Base-by-base conservation (phyloP, 164 flowering plant species). In the Umbellularia californica region DNA sequence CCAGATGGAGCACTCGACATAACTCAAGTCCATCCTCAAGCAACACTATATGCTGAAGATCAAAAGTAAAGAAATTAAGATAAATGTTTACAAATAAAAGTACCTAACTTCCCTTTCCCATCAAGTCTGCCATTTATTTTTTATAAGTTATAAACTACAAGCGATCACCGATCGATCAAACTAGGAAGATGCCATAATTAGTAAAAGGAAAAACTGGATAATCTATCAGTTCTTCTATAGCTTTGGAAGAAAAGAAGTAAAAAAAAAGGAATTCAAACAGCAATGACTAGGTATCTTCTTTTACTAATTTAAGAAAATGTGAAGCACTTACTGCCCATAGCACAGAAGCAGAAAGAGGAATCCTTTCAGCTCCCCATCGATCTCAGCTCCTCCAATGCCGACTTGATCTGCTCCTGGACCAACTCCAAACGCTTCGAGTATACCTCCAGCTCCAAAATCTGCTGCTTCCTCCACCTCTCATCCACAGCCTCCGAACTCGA, bases 401-500 rank as follows among this genome's bases (percentile, higher is more conserved):
- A 79, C 79, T 86, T 87, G 65, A 95, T 88, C 81, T 93, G 97
- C 74, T 95, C 97, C 83, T 93, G 98, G 33, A 95, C 92, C 88
- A 95, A 78, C 72, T 95, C 98, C 79, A 95, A 79, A 71, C 99
- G 72, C 83, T 87, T 93, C 2, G 92, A 85, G 51, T 90, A 93
- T 51, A 95, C 98, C 85, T 95, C 99, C 83, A 95, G 83, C 81
- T 95, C 99, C 87, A 93, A 77, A 33, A 95, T 92, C 80, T 93
- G 98, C 73, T 95, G 98, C 80, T 90, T 90, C 86, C 91, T 91
- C 99, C 99, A 96, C 82, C 78, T 88, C 82, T 94, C 94, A 70
- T 94, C 98, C 76, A 76, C 79, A 75, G 77, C 77, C 70, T 79
- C 89, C 58, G 79, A 85, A 23, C 84, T 76, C 19, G 76, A 64